A percentile compares a stretch with the other conserved stretches of the same genome.
These are phyloP conservation scores for Cystobasidium slooffiae DNA, from an alignment of 1,284 basidiomycete species.

Conservation along the genomic window DNA sequence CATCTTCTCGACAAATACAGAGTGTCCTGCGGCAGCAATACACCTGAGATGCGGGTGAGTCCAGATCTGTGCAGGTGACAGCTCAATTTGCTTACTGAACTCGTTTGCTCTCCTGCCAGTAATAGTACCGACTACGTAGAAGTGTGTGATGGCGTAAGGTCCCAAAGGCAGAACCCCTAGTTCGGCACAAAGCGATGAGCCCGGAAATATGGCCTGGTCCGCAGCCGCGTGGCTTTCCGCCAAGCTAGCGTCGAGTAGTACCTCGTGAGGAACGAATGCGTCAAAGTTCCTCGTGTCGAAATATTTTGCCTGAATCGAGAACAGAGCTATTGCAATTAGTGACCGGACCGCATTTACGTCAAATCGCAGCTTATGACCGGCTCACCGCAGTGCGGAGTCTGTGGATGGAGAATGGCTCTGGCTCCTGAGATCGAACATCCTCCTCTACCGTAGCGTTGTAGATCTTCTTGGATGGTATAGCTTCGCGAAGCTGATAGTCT, in stretches of 20 bases:
- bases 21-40: conserved; percentile 8
- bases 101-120: conserved; percentile 4
- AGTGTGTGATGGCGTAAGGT: conserved; percentile 1
- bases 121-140: conserved; percentile 5
- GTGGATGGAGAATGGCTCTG: not conserved
- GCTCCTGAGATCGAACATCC: not conserved
- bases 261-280: conserved; percentile 13
- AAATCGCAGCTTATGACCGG: not conserved
- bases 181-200: conserved; percentile 15
- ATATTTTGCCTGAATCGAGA: not conserved
- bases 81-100: not conserved
- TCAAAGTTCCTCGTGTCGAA: conserved; percentile 14
- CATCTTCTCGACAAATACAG: conserved; percentile 1
- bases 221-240: not conserved
- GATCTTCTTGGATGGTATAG: not conserved
- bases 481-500: conserved; percentile 17
- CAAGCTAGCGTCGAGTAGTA: not conserved
- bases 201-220: not conserved
- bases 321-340: not conserved
- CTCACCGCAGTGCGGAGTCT: conserved; percentile 7
- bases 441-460: conserved; percentile 18
- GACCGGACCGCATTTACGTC: not conserved
- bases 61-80: not conserved
- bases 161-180: not conserved
- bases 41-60: not conserved